Base-by-base conservation (phyloP, 257 asterid genomes). In the Eucommia ulmoides region DNA sequence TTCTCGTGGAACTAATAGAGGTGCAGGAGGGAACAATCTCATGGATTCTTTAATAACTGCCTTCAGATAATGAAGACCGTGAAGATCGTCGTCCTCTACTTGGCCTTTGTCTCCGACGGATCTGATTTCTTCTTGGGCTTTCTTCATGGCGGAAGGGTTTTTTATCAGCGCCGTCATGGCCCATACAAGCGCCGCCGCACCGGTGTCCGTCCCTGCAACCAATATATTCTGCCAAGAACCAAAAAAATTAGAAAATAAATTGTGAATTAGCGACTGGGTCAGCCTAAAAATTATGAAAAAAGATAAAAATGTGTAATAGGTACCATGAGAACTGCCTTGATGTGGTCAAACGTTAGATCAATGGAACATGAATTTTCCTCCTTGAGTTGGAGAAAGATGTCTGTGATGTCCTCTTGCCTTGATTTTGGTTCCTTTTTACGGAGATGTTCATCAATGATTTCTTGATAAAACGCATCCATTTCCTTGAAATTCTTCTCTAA, bases 241-340 rank as follows among this genome's bases (percentile, higher is more conserved):
- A 55, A 8, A 22, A 8, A 24, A 29, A 16, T 2, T 1, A 0
- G 15, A 6, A 5, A 42, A 15, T 3, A 38, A 3, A 14, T 38
- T 6, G 45, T 38, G n/a, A 15, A 38, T 2, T 14, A 14, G 45
- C 16, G 45, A 7, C n/a, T 14, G 3, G n/a, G 45, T 3, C 45
- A 38, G 3, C 17, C 3, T 3, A 3, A 38, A 14, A 7, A 38
- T 38, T 2, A 38, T 3, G 11, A 3, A 3, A 38, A 42, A 21
- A 2, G n/a, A 16, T 15, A 15, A 18, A 10, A 16, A 16, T 6
- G 3, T 16, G 15, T 1, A 2, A 6, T 26, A 21, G 15, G 10
- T 53, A 63, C 69, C 50, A 56, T 23, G 22, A 63, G 50, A 3
- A 63, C 22, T 15, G 56, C 67, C 50, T 62, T 62, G 54, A 53